Evolutionary conservation across 2,329 filamentous ascomycete genomes (phyloP), one percentile per base, ranked within the genome.

Genomic region (Aspergillus unguis): DNA sequence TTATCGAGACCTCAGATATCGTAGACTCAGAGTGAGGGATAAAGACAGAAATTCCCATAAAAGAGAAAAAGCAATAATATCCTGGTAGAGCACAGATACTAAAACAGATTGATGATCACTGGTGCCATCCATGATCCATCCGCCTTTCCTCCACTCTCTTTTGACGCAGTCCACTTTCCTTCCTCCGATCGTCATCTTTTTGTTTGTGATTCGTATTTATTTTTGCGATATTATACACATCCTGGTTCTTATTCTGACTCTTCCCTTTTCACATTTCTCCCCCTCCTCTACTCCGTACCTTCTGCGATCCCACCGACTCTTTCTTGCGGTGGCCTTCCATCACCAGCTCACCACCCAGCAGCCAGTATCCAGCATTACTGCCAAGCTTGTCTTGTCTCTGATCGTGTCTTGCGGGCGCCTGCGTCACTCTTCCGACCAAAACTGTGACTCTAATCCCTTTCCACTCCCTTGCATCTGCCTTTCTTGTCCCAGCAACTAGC

Each of bases 321-420:
- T n/a, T 40, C 17, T 23, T 40, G 37, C 37, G 17, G 37, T 40
- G 37, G 37, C 37, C 23, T 23, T 25, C 26, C n/a, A 40, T 40
- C 37, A 17, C 17, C 17, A 17, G 17, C 17, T 17, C 17, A 17
- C 17, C 17, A 17, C 17, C 48, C 29, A 50, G 35, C 40, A 45
- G 44, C 44, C 52, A 52, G 53, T 50, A 58, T 36, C 31, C 56
- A 60, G 55, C 61, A 62, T 62, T 59, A 49, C 56, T 60, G 60
- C 61, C 61, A 64, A 63, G 60, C 48, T 52, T 49, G 54, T 53
- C 54, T 53, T 52, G 50, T 58, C 41, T 57, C 57, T 60, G 59
- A 62, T 58, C 51, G 59, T 55, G 53, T 58, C 54, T 58, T 50
- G 55, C 61, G 62, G 62, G 58, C 62, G 58, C 60, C 61, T 63